These are phyloP conservation scores for Cyberlindnera samutprakarnensis DNA, from an alignment of 805 yeast genomes.

Conservation along the genomic window DNA sequence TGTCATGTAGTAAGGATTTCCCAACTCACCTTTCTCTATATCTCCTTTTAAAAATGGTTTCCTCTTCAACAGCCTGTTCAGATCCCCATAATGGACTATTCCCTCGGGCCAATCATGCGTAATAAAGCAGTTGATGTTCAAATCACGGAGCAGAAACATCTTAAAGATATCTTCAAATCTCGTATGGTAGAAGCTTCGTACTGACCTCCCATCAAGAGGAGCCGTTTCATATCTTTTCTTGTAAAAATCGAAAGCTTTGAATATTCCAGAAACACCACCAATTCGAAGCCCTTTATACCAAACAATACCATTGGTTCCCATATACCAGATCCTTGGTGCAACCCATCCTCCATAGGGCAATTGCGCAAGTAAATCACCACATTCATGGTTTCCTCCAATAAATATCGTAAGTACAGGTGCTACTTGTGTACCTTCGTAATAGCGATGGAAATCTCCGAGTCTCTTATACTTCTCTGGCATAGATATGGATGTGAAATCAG, in stretches of 20 bases:
- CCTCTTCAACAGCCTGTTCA: slow-evolving; percentile 35
- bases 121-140: slow-evolving; percentile 46
- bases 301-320: slow-evolving; percentile 72
- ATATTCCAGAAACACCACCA: slow-evolving; percentile 83
- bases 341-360: slow-evolving; percentile 88
- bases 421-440: slow-evolving; percentile 46
- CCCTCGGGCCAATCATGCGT: slow-evolving; percentile 96
- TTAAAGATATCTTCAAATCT: slow-evolving; percentile 52
- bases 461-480: slow-evolving; percentile 72
- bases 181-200: slow-evolving; percentile 64
- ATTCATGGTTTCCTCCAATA: slow-evolving; percentile 95
- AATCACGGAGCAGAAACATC: slow-evolving; percentile 32
- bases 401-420: slow-evolving; percentile 80
- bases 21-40: slow-evolving; percentile 50
- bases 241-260: slow-evolving; percentile 42
- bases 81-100: slow-evolving; percentile 58
- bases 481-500: slow-evolving; percentile 63
- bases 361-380: slow-evolving; percentile 68
- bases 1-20: slow-evolving; percentile 60
- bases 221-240: slow-evolving; percentile 32
- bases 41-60: slow-evolving; percentile 71
- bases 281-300: slow-evolving; percentile 73
- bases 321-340: slow-evolving; percentile 76
- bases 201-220: slow-evolving; percentile 40
- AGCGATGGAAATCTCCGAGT: slow-evolving; percentile 75